Conservation (phyloP, 148 eudicot species). For the Vaccinium corymbosum region DNA sequence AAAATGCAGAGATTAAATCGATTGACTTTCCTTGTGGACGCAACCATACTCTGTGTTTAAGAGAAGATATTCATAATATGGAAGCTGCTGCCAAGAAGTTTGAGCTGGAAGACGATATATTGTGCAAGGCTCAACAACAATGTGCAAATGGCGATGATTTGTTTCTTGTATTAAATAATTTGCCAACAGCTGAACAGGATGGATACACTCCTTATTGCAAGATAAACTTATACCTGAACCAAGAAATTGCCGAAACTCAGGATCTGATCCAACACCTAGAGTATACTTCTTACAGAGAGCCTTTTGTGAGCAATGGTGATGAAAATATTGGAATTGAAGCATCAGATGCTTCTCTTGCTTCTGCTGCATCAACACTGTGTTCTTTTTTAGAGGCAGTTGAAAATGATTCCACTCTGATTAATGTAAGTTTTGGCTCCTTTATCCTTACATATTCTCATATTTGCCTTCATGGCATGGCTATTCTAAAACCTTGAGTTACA, state of each 20-base stretch:
- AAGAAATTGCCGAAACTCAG: slow-evolving; percentile 13
- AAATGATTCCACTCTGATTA: slow-evolving; percentile 19
- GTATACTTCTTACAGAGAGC: slow-evolving; percentile 11
- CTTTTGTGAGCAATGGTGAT: slow-evolving; percentile 10
- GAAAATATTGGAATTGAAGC: slow-evolving; percentile 21
- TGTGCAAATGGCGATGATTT: slow-evolving; percentile 41
- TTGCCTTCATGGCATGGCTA: neutral
- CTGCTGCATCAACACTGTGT: slow-evolving; percentile 52
- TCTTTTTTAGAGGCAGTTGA: slow-evolving; percentile 15
- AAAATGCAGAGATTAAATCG: slow-evolving; percentile 45
- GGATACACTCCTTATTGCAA: slow-evolving; percentile 72
- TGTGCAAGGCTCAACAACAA: slow-evolving; percentile 38
- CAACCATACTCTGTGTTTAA: slow-evolving; percentile 44
- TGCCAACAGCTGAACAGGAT: slow-evolving; percentile 41
- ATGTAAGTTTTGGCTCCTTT: slow-evolving; percentile 36
- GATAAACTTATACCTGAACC: slow-evolving; percentile 25
- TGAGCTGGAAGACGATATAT: slow-evolving; percentile 59
- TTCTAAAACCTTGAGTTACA: neutral
- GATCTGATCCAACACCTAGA: slow-evolving; percentile 26
- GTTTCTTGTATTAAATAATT: slow-evolving; percentile 32
- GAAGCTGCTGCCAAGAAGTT: slow-evolving; percentile 76
- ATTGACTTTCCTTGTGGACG: slow-evolving; percentile 66
- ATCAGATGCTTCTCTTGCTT: slow-evolving; percentile 50
- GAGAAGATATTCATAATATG: slow-evolving; percentile 65
- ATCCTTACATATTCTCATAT: neutral